These are phyloP conservation scores for Aristolochia contorta DNA, from an alignment of 164 flowering plant genomes.

Conservation along the genomic window DNA sequence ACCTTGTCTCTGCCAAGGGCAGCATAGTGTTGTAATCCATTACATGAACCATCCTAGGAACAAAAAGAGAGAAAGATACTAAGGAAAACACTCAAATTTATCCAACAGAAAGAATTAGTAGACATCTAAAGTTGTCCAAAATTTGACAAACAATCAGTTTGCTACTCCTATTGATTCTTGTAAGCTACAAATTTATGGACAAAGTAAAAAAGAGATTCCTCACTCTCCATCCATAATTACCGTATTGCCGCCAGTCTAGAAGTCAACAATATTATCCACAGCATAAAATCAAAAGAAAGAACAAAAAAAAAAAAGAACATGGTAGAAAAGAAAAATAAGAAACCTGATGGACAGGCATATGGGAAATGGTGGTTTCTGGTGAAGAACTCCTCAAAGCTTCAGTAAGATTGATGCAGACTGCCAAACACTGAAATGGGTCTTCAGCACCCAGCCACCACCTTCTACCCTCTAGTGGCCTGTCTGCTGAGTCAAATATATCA, in stretches of 20 bases:
- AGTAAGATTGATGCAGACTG: slow-evolving; percentile 62
- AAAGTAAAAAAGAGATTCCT: too few relatives aligned
- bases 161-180: too few relatives aligned
- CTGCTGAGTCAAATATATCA: slow-evolving; percentile 93
- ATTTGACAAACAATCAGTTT: too few relatives aligned
- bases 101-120: too few relatives aligned
- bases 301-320: too few relatives aligned
- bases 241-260: too few relatives aligned
- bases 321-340: not conserved
- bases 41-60: slow-evolving; percentile 96
- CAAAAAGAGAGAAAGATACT: not conserved
- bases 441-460: slow-evolving; percentile 97
- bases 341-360: slow-evolving; percentile 66
- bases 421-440: slow-evolving; percentile 91
- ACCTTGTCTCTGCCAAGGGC: slow-evolving; percentile 99
- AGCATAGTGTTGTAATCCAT: slow-evolving; percentile 98
- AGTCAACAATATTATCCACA: too few relatives aligned
- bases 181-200: too few relatives aligned
- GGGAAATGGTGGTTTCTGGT: slow-evolving; percentile 75
- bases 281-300: too few relatives aligned
- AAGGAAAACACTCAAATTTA: too few relatives aligned
- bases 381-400: slow-evolving; percentile 81
- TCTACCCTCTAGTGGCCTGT: slow-evolving; percentile 85
- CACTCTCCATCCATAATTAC: too few relatives aligned
- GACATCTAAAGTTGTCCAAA: too few relatives aligned